Evolutionary conservation across 2,329 filamentous ascomycete genomes (phyloP), one percentile per base, ranked within the genome.

Genomic region (Alternaria alternata): DNA sequence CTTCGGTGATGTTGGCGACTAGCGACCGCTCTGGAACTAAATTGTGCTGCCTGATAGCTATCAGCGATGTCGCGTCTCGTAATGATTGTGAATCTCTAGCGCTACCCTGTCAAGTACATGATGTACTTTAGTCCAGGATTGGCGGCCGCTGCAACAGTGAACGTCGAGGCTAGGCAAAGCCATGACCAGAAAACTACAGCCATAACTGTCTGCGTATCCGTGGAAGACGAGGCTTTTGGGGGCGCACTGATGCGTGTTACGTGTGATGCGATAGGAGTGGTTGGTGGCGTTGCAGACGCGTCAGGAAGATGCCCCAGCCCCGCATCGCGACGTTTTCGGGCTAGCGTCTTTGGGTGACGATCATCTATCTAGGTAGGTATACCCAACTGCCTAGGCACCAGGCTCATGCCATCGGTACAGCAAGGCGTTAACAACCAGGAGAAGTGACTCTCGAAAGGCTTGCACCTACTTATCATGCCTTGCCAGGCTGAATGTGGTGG

Each of bases 1-100:
- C 72, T 34, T 75, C 71, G 11, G 74, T 75, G 7, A 76, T 46
- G 18, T 62, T 51, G 9, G 66, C 44, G 1, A 74, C 63, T 4
- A 67, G 48, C 2, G 47, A 7, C 3, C n/a, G 48, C 11, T 68
- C 55, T 2, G 73, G 73, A 1, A 76, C 66, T 8, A 75, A 54
- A 14, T 67, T 60, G 43, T 77, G 74, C 41, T 76, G 74, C 4
- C 74, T 75, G 14, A 8, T 7, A 26, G 1, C 6, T 39, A 14
- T 51, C 14, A 57, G 46, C 11, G 1, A 34, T 2, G 8, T 24
- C 7, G 30, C 2, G 0, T 11, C 46, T 16, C 1, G 7, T 34
- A 22, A 14, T 1, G 16, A 0, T 49, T 0, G 14, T 14, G 1
- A 4, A 22, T 20, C 3, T 49, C 0, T 36, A 14, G 1, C 30